A percentile compares a stretch with the other conserved stretches of the same genome.
These are phyloP conservation scores for Penicillium verhagenii DNA, from an alignment of 495 filamentous ascomycete species.

Conservation along the genomic window DNA sequence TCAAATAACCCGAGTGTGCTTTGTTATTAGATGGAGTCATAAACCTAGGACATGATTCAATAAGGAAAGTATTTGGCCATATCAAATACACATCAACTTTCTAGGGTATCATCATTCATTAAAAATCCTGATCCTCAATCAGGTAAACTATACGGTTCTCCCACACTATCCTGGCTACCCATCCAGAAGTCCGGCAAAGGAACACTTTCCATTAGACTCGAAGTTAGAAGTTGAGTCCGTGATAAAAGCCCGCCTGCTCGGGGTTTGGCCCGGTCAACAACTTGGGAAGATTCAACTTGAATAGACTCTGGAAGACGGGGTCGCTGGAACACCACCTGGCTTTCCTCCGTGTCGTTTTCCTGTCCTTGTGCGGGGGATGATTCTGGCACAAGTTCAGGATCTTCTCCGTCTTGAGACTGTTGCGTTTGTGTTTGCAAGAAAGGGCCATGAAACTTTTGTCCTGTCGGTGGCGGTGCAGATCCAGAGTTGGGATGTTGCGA, in stretches of 20 bases:
- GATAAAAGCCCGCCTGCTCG: constrained; percentile 26
- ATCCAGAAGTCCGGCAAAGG: constrained; percentile 41
- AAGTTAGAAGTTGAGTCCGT: constrained; percentile 42
- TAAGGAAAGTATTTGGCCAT: too few species aligned
- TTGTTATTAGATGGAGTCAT: too few species aligned
- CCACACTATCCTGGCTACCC: constrained; percentile 46
- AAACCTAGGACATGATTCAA: neutral
- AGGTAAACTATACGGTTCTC: constrained; percentile 39
- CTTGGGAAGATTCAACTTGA: constrained; percentile 48
- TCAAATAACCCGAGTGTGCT: neutral
- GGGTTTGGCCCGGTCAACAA: constrained; percentile 29
- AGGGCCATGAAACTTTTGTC: constrained; percentile 4
- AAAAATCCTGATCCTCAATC: constrained; percentile 12
- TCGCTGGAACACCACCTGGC: constrained; percentile 17
- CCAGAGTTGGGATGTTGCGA: constrained; percentile 15
- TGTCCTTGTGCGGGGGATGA: constrained; percentile 36
- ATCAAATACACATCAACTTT: neutral
- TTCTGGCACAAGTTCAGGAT: constrained; percentile 42
- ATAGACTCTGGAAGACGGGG: constrained; percentile 28
- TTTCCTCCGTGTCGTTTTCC: constrained; percentile 10
- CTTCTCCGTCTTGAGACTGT: constrained; percentile 26
- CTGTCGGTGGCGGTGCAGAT: neutral
- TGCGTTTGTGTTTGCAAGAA: constrained; percentile 26
- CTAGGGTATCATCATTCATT: constrained; percentile 14
- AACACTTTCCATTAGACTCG: constrained; percentile 49